Conservation (phyloP, 805 yeast genomes). For the Yarrowia deformans region DNA sequence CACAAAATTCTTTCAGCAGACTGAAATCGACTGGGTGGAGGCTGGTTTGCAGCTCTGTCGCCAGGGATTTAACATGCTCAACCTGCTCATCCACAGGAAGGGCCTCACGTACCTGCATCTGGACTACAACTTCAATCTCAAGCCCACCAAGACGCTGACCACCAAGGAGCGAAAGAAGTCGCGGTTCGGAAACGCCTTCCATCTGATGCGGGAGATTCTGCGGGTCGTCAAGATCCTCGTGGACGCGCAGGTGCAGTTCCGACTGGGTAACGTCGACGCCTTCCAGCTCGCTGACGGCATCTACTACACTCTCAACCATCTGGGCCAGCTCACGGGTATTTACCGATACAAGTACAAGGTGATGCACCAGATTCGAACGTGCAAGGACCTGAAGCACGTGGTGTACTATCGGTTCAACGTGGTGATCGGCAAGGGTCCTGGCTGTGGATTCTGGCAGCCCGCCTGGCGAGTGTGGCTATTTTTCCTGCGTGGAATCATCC, state of each 20-base stretch:
- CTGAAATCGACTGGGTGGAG: conserved; percentile 97
- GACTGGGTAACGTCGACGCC: conserved; percentile 90
- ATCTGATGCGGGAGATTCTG: conserved; percentile 85
- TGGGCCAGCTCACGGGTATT: conserved; percentile 96
- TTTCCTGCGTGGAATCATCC: conserved; percentile 89
- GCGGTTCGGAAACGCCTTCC: conserved; percentile 96
- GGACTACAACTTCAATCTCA: conserved; percentile 93
- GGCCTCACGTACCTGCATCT: conserved; percentile 92
- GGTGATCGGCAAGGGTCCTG: conserved; percentile 96
- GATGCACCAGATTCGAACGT: conserved; percentile 96
- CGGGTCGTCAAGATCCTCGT: conserved; percentile 85
- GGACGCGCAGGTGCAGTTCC: conserved; percentile 90
- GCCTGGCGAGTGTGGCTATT: conserved; percentile 97
- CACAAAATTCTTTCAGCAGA: conserved; percentile 90
- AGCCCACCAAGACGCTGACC: conserved; percentile 94
- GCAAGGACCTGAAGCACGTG: conserved; percentile 93
- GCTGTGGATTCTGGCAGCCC: conserved; percentile 99
- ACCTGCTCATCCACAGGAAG: conserved; percentile 83
- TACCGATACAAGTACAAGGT: conserved; percentile 96
- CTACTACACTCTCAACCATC: conserved; percentile 86
- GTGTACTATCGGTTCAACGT: conserved; percentile 84
- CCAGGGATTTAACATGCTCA: conserved; percentile 94
- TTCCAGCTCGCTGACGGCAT: conserved; percentile 95
- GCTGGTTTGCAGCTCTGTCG: conserved; percentile 93
- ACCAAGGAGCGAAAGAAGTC: conserved; percentile 96